Base-by-base conservation (phyloP, 345 rosid species). In the Theobroma cacao region DNA sequence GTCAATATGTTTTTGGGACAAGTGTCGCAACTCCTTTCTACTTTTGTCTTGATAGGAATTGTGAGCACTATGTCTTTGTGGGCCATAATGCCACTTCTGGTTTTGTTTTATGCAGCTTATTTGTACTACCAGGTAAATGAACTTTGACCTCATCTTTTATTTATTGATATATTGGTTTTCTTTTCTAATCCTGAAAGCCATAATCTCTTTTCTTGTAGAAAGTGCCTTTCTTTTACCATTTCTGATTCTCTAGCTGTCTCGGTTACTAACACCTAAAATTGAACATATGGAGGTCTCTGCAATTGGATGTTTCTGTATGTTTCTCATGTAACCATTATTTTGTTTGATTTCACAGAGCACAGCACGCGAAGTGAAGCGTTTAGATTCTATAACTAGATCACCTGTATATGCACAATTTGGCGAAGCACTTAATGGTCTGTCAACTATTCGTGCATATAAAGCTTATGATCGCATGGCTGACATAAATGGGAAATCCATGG, bases 381-480 rank as follows among this genome's bases (percentile, higher is more conserved):
- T 96, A 86, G 99, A 96, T 82, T 96, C 99, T 43, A 72, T 91
- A 66, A 83, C 91, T 34, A 91, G 99, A 89, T 96, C 99, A n/a
- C 99, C 99, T 1, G 98, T 96, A 67, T 94, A 96, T 86, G 99
- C 99, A 74, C 99, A 96, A 79, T 96, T 96, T 83, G 94, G 99
- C 47, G 99, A 96, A 87, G 99, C 99, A 6, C 85, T 96, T 81
- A 96, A 96, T 86, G 99, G 99, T 66, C 81, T 96, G 40, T 79
- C 97, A 22, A 89, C 93, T 30, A 96, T 96, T 69, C 99, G 99
- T 77, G 99, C 99, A 76, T 96, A 96, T 72, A 89, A 96, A 87
- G 98, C 99, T 77, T 94, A 94, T 77, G 94, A 94, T 58, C 88
- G 97, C 79, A 96, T 96, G 98, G 95, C 98, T 75, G 90, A 89